These are phyloP conservation scores for Xylariaceae sp. DNA, from an alignment of 2,329 filamentous ascomycete genomes.

Conservation along the genomic window DNA sequence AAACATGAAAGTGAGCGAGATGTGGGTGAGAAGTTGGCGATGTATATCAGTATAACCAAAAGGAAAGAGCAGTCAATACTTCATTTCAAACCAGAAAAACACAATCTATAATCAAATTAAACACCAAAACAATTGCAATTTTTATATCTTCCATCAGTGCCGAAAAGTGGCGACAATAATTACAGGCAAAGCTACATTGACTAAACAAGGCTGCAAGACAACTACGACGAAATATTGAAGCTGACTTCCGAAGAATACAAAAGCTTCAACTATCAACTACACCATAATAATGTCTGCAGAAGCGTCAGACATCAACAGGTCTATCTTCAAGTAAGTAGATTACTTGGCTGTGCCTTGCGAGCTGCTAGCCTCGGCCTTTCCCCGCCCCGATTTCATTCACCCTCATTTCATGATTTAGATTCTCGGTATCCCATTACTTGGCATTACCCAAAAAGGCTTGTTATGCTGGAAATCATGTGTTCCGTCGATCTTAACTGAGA, in stretches of 20 bases:
- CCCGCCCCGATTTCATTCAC: slow-evolving; percentile 5
- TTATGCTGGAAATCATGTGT: neutral
- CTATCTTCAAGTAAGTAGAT: slow-evolving; percentile 32
- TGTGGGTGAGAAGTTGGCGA: slow-evolving; percentile 20
- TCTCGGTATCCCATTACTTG: neutral
- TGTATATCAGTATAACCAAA: neutral
- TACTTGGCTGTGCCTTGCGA: neutral
- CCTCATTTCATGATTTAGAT: neutral
- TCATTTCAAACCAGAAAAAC: too few species aligned
- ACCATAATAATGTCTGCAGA: slow-evolving; percentile 8
- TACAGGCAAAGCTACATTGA: too few species aligned
- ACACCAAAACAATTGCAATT: too few species aligned
- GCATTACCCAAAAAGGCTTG: neutral
- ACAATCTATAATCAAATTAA: too few species aligned
- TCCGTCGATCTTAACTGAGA: too few species aligned
- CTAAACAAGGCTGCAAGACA: neutral
- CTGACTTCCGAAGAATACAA: neutral
- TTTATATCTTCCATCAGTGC: too few species aligned
- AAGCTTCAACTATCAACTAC: neutral
- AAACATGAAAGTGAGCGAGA: slow-evolving; percentile 18
- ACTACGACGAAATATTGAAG: neutral
- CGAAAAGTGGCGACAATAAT: too few species aligned
- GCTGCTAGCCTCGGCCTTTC: slow-evolving; percentile 1
- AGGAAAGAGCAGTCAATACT: too few species aligned
- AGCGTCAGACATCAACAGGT: slow-evolving; percentile 28